Conservation (phyloP, 202 grass and related monocot species). For the Carex arenaria region DNA sequence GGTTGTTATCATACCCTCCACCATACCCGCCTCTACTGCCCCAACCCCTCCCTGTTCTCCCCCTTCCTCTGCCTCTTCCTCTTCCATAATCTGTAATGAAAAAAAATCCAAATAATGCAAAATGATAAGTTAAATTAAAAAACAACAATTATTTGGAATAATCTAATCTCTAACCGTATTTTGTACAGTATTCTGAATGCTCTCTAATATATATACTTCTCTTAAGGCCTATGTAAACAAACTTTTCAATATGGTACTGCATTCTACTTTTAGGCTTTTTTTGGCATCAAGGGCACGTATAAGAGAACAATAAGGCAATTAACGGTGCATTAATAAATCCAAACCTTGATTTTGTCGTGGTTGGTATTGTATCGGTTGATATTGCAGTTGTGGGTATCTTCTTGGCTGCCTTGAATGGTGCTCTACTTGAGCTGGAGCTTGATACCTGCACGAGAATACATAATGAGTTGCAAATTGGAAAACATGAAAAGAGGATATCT, state of each 20-base stretch:
- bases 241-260: not conserved
- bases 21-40: constrained; percentile 65
- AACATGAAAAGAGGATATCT: not conserved
- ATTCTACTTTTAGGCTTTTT: not conserved
- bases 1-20: constrained; percentile 60
- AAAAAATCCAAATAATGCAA: constrained; percentile 22
- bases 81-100: constrained; percentile 45
- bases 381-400: constrained; percentile 65
- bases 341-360: constrained; percentile 61
- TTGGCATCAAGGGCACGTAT: not conserved
- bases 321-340: not conserved
- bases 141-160: not conserved
- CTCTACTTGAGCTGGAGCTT: constrained; percentile 71
- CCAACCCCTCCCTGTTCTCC: constrained; percentile 61
- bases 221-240: not conserved
- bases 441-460: constrained; percentile 49
- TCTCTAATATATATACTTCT: not conserved
- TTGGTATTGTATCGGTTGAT: constrained; percentile 67
- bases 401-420: constrained; percentile 42
- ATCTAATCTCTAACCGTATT: not conserved
- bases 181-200: not conserved
- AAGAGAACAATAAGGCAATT: constrained; percentile 1
- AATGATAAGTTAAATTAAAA: not conserved
- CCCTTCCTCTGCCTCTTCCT: constrained; percentile 67
- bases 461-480: not conserved